phyloP scores from a whole-genome alignment of 345 rosid genomes.

The Salix udensis region DNA sequence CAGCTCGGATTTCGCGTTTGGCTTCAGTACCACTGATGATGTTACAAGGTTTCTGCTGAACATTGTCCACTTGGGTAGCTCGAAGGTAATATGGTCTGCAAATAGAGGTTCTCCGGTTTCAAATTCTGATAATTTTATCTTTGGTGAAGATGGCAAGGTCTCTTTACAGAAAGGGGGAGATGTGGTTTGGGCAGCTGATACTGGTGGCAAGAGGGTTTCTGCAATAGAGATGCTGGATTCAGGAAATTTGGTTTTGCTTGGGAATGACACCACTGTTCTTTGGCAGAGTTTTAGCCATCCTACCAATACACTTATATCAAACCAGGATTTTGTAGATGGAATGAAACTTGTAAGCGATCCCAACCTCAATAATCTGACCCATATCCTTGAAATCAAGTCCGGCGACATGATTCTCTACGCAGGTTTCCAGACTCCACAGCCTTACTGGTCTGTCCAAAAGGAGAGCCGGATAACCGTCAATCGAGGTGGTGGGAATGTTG shows the following conservation, averaged over 20 bases:
- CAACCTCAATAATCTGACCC: conserved; percentile 49
- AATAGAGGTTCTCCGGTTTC: conserved; percentile 61
- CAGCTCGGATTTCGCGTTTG: conserved; percentile 55
- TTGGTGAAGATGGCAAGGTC: conserved; percentile 51
- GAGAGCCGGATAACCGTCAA: conserved; percentile 43
- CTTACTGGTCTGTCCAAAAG: conserved; percentile 71
- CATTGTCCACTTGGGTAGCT: conserved; percentile 41
- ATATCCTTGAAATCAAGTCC: conserved; percentile 67
- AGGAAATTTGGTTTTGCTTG: conserved; percentile 70
- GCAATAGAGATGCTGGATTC: conserved; percentile 68
- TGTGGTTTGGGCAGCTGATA: conserved; percentile 58
- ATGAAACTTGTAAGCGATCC: conserved; percentile 67
- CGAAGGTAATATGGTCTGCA: conserved; percentile 63
- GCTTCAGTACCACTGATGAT: conserved; percentile 45
- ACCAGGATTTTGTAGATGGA: conserved; percentile 57
- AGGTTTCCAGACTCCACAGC: conserved; percentile 52
- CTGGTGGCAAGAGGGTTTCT: conserved; percentile 48
- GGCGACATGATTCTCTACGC: conserved; percentile 74
- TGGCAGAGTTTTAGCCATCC: conserved; percentile 98
- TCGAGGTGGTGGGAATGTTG: conserved; percentile 40
- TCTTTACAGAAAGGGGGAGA: conserved; percentile 40
- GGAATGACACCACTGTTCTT: conserved; percentile 29
- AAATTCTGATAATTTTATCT: conserved; percentile 56
- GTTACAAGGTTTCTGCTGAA: conserved; percentile 50
- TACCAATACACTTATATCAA: conserved; percentile 56